phyloP scores from a whole-genome alignment of 108 stramenopile genomes.

The Skeletonema costatum region DNA sequence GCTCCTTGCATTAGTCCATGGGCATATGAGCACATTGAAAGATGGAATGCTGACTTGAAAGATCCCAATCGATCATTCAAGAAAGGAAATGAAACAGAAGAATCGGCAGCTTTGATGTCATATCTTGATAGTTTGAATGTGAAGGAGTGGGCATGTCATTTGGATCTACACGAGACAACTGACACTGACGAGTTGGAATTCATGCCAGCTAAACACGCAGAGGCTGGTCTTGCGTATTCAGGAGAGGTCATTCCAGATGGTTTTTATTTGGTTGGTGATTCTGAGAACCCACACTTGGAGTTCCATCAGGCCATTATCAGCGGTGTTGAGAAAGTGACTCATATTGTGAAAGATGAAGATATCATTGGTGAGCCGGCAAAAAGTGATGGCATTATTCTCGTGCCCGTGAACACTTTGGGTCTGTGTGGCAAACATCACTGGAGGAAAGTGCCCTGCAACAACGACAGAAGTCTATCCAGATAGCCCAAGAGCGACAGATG shows the following conservation, averaged over 20 bases:
- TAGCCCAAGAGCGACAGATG: constrained; percentile 45
- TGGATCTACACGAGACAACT: constrained; percentile 54
- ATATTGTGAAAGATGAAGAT: constrained; percentile 59
- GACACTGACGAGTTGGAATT: constrained; percentile 50
- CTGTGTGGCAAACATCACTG: constrained; percentile 58
- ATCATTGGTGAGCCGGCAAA: constrained; percentile 49
- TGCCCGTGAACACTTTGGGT: constrained; percentile 53
- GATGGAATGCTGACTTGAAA: constrained; percentile 54
- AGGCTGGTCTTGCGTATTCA: constrained; percentile 26
- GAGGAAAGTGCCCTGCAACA: constrained; percentile 26
- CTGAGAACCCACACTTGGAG: constrained; percentile 22
- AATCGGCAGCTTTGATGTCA: constrained; percentile 14
- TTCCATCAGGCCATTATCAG: constrained; percentile 54
- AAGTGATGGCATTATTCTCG: constrained; percentile 52
- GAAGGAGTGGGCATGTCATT: constrained; percentile 34
- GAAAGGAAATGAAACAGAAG: constrained; percentile 16
- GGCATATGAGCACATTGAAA: constrained; percentile 70
- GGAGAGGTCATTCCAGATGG: constrained; percentile 71
- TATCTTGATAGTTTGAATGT: constrained; percentile 22
- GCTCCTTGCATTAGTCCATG: constrained; percentile 69
- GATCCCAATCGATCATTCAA: constrained; percentile 74
- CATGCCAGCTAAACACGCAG: constrained; percentile 45
- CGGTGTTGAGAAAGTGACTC: constrained; percentile 58
- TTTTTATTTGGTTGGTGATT: constrained; percentile 63
- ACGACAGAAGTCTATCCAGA: constrained; percentile 83